Conservation (phyloP, 2,329 filamentous ascomycete genomes). For the Phyllosticta citrichinensis region DNA sequence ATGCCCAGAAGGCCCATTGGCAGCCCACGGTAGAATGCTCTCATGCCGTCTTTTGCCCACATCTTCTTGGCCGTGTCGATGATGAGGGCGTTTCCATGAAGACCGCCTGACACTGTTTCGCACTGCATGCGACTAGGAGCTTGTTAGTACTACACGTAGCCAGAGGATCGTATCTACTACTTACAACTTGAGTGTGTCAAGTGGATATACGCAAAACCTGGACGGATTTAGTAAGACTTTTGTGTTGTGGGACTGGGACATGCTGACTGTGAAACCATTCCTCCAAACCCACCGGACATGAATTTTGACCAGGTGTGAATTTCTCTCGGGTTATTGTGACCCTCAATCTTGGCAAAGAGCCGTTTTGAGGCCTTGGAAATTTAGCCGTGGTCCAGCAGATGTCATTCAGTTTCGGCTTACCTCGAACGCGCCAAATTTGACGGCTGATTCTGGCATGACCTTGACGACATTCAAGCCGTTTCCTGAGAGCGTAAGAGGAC, state of each 20-base stretch:
- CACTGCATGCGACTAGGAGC: conserved; percentile 68
- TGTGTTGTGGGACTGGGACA: not conserved
- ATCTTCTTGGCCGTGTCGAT: conserved; percentile 77
- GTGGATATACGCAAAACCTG: conserved; percentile 80
- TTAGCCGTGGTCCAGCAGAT: conserved; percentile 11
- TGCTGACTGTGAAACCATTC: conserved; percentile 80
- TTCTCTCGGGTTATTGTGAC: conserved; percentile 67
- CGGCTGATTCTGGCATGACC: conserved; percentile 97
- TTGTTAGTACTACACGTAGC: conserved; percentile 11
- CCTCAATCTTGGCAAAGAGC: conserved; percentile 74
- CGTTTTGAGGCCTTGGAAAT: conserved; percentile 64
- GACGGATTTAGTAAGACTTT: conserved; percentile 20
- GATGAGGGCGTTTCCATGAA: conserved; percentile 74
- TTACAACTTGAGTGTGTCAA: conserved; percentile 72
- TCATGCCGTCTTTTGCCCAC: conserved; percentile 64
- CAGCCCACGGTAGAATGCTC: conserved; percentile 79
- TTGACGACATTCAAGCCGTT: conserved; percentile 96
- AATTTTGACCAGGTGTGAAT: conserved; percentile 85
- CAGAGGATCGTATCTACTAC: conserved; percentile 17
- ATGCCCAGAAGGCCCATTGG: conserved; percentile 92
- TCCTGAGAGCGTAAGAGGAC: conserved; percentile 42
- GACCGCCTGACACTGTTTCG: conserved; percentile 77
- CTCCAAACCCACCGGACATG: conserved; percentile 77
- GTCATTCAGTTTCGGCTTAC: conserved; percentile 26
- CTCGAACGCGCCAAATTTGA: conserved; percentile 97